Evolutionary conservation across 2,329 filamentous ascomycete species (phyloP).

Genomic region (Cercospora sesami): DNA sequence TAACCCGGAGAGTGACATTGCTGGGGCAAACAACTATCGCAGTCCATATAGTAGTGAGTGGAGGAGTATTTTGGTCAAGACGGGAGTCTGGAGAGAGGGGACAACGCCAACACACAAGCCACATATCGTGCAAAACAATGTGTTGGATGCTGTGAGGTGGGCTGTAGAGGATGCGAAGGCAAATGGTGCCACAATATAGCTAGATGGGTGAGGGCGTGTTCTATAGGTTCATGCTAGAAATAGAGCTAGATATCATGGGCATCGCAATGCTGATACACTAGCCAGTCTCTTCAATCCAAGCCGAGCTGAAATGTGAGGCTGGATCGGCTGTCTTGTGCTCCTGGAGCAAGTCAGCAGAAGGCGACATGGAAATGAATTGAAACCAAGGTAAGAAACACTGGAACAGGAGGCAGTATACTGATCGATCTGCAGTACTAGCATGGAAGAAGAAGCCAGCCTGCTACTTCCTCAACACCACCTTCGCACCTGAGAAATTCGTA

Average conservation of each 20-base stretch:
- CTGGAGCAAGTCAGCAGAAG: background rate
- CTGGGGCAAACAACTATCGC: conserved; percentile 75
- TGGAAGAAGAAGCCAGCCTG: background rate
- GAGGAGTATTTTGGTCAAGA: conserved; percentile 74
- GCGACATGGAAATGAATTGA: background rate
- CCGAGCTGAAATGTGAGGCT: background rate
- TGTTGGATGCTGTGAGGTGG: conserved; percentile 75
- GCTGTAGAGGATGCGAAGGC: conserved; percentile 58
- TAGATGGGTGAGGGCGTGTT: background rate
- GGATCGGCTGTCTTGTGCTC: background rate
- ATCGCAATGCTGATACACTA: background rate
- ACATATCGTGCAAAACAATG: conserved; percentile 68
- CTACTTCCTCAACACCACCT: conserved; percentile 7
- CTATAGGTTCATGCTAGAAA: background rate
- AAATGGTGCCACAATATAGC: background rate
- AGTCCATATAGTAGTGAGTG: conserved; percentile 70
- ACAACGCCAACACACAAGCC: conserved; percentile 61
- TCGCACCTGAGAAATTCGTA: conserved; percentile 2
- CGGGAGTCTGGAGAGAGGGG: conserved; percentile 69
- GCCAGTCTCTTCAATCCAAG: background rate
- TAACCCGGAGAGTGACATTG: conserved; percentile 76
- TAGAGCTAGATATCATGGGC: background rate
- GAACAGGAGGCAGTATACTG: background rate
- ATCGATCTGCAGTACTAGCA: background rate
- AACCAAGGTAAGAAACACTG: background rate